Evolutionary conservation across 116 monocot species (phyloP).

Genomic region (Posidonia oceanica): DNA sequence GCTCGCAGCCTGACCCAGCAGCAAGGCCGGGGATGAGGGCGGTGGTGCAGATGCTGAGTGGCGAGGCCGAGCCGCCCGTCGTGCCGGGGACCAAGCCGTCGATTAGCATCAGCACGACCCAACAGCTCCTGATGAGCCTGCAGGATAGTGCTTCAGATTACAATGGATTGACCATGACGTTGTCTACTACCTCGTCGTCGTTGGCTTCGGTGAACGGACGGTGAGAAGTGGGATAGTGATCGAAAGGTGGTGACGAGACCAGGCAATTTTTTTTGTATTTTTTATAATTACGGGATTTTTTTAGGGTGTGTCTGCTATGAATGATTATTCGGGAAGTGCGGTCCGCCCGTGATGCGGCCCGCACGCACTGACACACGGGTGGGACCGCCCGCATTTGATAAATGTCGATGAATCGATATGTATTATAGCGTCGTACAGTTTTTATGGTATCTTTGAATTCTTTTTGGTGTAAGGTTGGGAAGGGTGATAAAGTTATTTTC

Average conservation of each 20-base stretch:
- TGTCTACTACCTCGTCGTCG: constrained; percentile 37
- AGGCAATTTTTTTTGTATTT: too few species aligned
- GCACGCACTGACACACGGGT: too few species aligned
- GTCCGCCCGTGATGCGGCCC: too few species aligned
- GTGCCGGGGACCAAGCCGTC: constrained; percentile 59
- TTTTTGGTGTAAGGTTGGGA: too few species aligned
- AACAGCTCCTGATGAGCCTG: constrained; percentile 60
- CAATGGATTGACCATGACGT: constrained; percentile 40
- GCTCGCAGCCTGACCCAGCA: constrained; percentile 69
- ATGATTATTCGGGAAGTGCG: too few species aligned
- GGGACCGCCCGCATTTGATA: too few species aligned
- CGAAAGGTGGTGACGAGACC: background rate
- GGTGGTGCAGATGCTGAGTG: constrained; percentile 83
- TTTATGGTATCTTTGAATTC: too few species aligned
- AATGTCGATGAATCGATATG: too few species aligned
- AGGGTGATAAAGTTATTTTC: too few species aligned
- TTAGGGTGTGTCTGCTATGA: too few species aligned
- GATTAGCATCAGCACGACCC: constrained; percentile 50
- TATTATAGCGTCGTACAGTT: too few species aligned
- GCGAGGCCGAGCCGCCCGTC: constrained; percentile 61
- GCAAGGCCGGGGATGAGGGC: constrained; percentile 65
- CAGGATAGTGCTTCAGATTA: constrained; percentile 85
- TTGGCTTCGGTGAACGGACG: constrained; percentile 5
- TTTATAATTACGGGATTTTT: background rate
- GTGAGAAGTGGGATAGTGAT: background rate